A percentile compares a stretch with the other conserved stretches of the same genome.
Evolutionary conservation across 2,329 filamentous ascomycete genomes (phyloP).

Genomic region (Claviceps capensis): DNA sequence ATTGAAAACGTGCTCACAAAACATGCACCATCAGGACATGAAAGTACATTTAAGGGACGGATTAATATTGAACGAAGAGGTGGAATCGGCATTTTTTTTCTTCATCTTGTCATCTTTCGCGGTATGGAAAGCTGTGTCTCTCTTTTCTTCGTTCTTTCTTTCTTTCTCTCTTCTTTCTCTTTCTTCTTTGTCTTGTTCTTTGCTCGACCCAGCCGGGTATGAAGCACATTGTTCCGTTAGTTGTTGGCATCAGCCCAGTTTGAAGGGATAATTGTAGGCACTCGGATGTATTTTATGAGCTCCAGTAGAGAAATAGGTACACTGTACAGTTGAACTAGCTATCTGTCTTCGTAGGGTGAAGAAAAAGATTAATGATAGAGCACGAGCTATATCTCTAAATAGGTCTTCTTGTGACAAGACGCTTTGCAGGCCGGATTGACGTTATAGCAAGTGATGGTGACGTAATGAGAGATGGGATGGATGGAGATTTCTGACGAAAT

Average conservation of each 20-base stretch:
- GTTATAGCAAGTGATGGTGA: not conserved
- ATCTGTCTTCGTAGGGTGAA: slow-evolving; percentile 5
- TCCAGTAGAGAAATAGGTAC: slow-evolving; percentile 3
- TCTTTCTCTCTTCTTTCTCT: not conserved
- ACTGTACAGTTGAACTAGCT: slow-evolving; percentile 7
- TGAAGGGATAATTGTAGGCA: not conserved
- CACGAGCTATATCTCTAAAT: slow-evolving; percentile 5
- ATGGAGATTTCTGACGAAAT: not conserved
- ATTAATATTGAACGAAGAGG: slow-evolving; percentile 1
- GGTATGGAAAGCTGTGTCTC: not conserved
- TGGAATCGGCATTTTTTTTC: not conserved
- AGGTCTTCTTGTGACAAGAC: not conserved
- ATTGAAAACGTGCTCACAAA: not conserved
- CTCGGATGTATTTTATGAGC: slow-evolving; percentile 5
- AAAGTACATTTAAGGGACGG: slow-evolving; percentile 2
- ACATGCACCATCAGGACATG: not conserved
- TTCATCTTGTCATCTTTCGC: slow-evolving; percentile 2
- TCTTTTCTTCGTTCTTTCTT: not conserved
- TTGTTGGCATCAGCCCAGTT: not conserved
- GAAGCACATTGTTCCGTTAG: not conserved
- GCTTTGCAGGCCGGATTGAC: too few relatives aligned
- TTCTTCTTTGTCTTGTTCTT: not conserved
- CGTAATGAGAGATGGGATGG: too few relatives aligned
- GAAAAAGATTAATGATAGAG: slow-evolving; percentile 8
- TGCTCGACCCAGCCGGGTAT: slow-evolving; percentile 3